Evolutionary conservation across 257 asterid genomes (phyloP), one percentile per base, ranked within the genome.

Genomic region (Cordia subcordata): DNA sequence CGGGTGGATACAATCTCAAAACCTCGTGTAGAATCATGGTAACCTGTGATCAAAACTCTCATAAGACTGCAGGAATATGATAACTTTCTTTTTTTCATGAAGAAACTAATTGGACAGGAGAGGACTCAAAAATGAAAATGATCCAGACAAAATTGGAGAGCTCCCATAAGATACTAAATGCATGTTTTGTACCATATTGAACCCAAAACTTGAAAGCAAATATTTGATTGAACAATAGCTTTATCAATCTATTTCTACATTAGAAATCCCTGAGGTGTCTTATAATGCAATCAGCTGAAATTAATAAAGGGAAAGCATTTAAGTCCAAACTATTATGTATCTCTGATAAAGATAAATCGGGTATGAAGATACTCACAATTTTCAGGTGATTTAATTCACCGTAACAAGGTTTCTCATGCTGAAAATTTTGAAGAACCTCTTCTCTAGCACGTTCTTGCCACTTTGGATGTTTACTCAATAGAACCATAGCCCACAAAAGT

Each of bases 361-460:
- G 17, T 10, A 17, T 11, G 54, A 53, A 63, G 20, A 13, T 33
- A 50, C 82, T 81, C 55, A 81, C 82, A 1, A 60, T 61, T 61
- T 78, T 81, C 14, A 81, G 75, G 1, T 56, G 79, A 46, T 45
- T 71, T 0, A 78, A 19, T 0, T 80, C 82, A 18, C 78, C 81
- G 11, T 3, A 58, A 32, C 72, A 20, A 0, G 82, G 81, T 0
- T 39, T 50, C 21, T 60, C 53, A 2, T 45, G 12, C 0, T 72
- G 79, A 14, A 81, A 75, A 42, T 67, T 70, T 13, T 44, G 58
- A 3, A 65, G 1, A 18, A 78, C 75, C 62, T 81, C 82, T 19
- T 73, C 82, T 17, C 82, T 58, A 8, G 85, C 88, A n/a, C 58
- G 69, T 0, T 16, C 32, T 49, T 81, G 87, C 85, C 85, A 81